Base-by-base conservation (phyloP, 2,329 filamentous ascomycete species). In the Intubia oerlemansii region DNA sequence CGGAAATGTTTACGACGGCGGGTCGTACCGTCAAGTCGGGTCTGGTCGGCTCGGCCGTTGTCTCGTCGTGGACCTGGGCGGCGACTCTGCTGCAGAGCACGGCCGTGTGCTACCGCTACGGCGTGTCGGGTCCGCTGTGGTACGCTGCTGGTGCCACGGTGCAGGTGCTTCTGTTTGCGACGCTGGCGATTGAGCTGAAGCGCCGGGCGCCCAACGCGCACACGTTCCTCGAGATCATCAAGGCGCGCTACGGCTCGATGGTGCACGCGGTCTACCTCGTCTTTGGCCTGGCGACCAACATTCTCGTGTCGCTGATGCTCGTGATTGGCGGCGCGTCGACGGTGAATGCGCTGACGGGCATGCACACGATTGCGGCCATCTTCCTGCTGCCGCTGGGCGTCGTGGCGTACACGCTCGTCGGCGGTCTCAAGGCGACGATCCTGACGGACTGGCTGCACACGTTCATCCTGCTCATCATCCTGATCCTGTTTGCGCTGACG, bases 51-150 rank as follows among this genome's bases (percentile, higher is more conserved):
- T 78, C 79, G 5, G 82, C 81, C 11, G 82, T 92, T n/a, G 80
- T 91, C 4, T 84, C 76, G 11, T 82, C 75, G 5, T 92, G 84
- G 82, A 91, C 82, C 0, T 91, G 81, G 81, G 81, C 80, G 1
- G 81, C 79, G 14, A 88, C 79, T 0, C 56, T 85, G 2, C 58
- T 88, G 3, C 79, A 88, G 44, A 77, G 68, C 2, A 73, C 77
- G 1, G 66, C 71, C n/a, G 76, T 91, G 12, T 79, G 78, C 36
- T 91, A 91, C 48, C 59, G 67, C 36, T 85, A 85, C 43, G 77
- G 71, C 10, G 60, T 77, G 22, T 60, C 63, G 0, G 69, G 66
- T 10, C 53, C 54, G 8, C 61, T 62, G 25, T 67, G 61, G 62
- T 73, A 73, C 42, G 66, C 64, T 1, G 62, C 57, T 2, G 66